Base-by-base conservation (phyloP, 148 eudicot species). In the Diospyros lotus region DNA sequence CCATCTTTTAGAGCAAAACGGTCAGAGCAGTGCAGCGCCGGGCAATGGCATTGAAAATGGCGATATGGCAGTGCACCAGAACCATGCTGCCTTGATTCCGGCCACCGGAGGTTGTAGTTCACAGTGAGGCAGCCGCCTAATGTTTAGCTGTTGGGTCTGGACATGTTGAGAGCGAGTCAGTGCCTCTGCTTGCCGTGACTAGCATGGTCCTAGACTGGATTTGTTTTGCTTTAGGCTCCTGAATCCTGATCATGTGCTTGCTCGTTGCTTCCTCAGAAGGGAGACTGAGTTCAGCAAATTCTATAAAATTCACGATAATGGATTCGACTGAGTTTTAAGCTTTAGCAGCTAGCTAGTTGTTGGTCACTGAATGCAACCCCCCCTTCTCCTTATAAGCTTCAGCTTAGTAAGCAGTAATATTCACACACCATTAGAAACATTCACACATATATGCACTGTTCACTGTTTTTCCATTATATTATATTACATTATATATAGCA, bases 91-190 rank as follows among this genome's bases (percentile, higher is more conserved):
- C 48, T 72, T 86, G 66, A 77, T 83, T 12, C 78, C 87, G 8
- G 81, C 83, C 67, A 75, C 78, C 56, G 82, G 87, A 63, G 79
- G 78, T 73, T 75, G 73, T 81, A 82, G 82, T 77, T 64, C 84
- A 78, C 78, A 79, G 87, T 83, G 89, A 86, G 62, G 72, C 73
- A 72, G 54, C 80, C 28, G 28, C 28, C 28, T 69, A 50, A 62
- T 60, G 44, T 70, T 84, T 58, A 71, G 56, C 43, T 75, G 6
- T 68, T 59, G 69, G 40, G 72, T 73, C 69, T 74, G 84, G 87
- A 80, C 48, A 75, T 89, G 94, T 88, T 84, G 88, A 88, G 98
- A 93, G 98, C 87, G 80, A 82, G 81, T 17, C 41, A 9, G 71
- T 42, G 55, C 40, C 28, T 41, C 76, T 38, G 75, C 80, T 81